A percentile compares a stretch with the other conserved stretches of the same genome.
Conservation (phyloP, 345 rosid genomes). For the Camelina laxa region DNA sequence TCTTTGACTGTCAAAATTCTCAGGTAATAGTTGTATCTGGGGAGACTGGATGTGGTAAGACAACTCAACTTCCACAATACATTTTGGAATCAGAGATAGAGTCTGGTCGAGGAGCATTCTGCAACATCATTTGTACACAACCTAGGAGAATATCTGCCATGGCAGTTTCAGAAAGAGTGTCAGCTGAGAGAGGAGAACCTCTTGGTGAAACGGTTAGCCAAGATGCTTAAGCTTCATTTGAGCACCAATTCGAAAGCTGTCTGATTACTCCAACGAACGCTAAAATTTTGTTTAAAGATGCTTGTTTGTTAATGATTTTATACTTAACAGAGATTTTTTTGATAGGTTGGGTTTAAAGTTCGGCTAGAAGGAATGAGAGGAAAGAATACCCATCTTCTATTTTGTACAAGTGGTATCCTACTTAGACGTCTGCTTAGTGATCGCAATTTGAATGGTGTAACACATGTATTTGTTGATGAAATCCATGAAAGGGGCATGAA, state of each 20-base stretch:
- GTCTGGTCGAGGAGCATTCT: slow-evolving; percentile 98
- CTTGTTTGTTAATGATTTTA: slow-evolving; percentile 55
- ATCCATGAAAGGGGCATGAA: slow-evolving; percentile 99
- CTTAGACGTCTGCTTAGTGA: slow-evolving; percentile 89
- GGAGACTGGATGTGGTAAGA: slow-evolving; percentile 99
- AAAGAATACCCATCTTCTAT: slow-evolving; percentile 87
- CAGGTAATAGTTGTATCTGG: slow-evolving; percentile 97
- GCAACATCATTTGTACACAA: slow-evolving; percentile 96
- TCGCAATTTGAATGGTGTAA: slow-evolving; percentile 84
- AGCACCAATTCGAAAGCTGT: not conserved
- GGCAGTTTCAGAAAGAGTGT: slow-evolving; percentile 96
- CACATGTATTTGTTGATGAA: slow-evolving; percentile 98
- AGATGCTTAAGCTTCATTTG: slow-evolving; percentile 26
- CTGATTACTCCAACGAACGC: slow-evolving; percentile 1
- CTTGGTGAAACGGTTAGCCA: slow-evolving; percentile 91
- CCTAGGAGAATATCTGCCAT: slow-evolving; percentile 98
- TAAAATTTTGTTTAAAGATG: slow-evolving; percentile 2
- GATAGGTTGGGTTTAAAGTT: slow-evolving; percentile 98
- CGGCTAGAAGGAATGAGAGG: slow-evolving; percentile 97
- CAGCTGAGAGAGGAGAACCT: slow-evolving; percentile 96
- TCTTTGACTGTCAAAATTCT: slow-evolving; percentile 16
- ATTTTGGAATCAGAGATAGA: slow-evolving; percentile 95
- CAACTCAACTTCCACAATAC: slow-evolving; percentile 98
- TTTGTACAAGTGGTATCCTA: slow-evolving; percentile 97
- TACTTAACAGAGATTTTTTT: slow-evolving; percentile 61